A percentile compares a stretch with the other conserved stretches of the same genome.
phyloP scores from a whole-genome alignment of 495 filamentous ascomycete genomes.

The Aspergillus incahuasiensis region DNA sequence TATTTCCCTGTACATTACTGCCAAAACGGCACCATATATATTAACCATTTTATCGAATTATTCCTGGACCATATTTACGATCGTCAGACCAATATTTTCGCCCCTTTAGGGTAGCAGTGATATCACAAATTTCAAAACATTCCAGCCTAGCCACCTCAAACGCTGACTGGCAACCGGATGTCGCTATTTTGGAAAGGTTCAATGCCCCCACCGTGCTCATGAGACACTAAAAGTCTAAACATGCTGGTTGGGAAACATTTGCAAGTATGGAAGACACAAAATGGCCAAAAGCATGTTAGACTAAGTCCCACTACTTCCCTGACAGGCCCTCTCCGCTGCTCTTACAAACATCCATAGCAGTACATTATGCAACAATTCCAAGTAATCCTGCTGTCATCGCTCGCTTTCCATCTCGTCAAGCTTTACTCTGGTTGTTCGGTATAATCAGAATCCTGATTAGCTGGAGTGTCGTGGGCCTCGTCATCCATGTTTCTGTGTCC shows the following conservation, averaged over 20 bases:
- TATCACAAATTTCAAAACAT: neutral
- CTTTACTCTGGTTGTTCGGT: too few relatives aligned
- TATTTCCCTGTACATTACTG: conserved; percentile 17
- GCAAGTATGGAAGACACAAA: neutral
- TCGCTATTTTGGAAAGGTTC: neutral
- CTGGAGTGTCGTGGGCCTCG: neutral
- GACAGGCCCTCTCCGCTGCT: too few relatives aligned
- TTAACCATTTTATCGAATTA: neutral
- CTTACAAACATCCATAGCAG: too few relatives aligned
- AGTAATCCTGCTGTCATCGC: too few relatives aligned
- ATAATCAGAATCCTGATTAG: neutral
- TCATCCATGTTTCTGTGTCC: neutral
- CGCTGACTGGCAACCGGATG: too few relatives aligned
- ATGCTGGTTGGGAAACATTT: neutral
- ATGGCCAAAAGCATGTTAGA: neutral
- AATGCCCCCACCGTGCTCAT: neutral
- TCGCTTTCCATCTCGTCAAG: too few relatives aligned
- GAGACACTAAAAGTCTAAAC: neutral
- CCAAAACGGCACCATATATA: neutral
- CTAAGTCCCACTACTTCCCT: too few relatives aligned
- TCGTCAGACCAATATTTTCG: neutral
- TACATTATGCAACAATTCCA: too few relatives aligned
- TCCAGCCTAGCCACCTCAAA: neutral
- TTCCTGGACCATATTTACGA: neutral
- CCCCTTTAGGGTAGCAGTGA: neutral